These are phyloP conservation scores for Exophiala calicioides DNA, from an alignment of 2,329 filamentous ascomycete genomes.

Conservation along the genomic window DNA sequence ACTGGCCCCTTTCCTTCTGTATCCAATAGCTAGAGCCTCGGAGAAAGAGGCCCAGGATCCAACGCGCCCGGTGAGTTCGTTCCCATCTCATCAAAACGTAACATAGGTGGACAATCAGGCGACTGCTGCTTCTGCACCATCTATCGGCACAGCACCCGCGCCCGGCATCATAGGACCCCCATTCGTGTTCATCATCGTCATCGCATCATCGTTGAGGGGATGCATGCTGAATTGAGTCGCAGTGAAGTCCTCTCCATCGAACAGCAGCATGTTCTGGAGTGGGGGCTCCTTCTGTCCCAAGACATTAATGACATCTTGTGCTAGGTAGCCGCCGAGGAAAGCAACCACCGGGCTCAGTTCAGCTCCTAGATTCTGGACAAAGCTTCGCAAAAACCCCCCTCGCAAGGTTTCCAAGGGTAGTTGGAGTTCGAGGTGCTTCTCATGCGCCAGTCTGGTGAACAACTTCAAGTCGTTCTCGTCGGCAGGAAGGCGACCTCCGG, in stretches of 20 bases:
- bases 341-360: conserved; percentile 87
- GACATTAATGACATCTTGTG: conserved; percentile 97
- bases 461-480: conserved; percentile 65
- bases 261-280: conserved; percentile 90
- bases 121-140: conserved; percentile 10
- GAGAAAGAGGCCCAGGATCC: no score
- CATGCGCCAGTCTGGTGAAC: conserved; percentile 76
- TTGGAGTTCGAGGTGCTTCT: conserved; percentile 73
- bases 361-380: conserved; percentile 80
- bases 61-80: no score
- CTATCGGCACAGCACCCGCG: conserved; percentile 8
- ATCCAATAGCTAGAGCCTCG: no score
- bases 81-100: no score
- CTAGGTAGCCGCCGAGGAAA: conserved; percentile 83
- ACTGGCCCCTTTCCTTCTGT: no score
- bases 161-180: conserved; percentile 18
- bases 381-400: conserved; percentile 74
- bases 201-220: conserved; percentile 54
- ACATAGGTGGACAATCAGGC: conserved; percentile 10
- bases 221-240: conserved; percentile 81
- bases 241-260: conserved; percentile 80
- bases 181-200: conserved; percentile 26
- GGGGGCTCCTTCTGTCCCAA: conserved; percentile 88
- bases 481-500: conserved; percentile 57
- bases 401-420: conserved; percentile 67